Evolutionary conservation across 306 rosid genomes (phyloP), one percentile per base, ranked within the genome.

Genomic region (Begonia masoniana): DNA sequence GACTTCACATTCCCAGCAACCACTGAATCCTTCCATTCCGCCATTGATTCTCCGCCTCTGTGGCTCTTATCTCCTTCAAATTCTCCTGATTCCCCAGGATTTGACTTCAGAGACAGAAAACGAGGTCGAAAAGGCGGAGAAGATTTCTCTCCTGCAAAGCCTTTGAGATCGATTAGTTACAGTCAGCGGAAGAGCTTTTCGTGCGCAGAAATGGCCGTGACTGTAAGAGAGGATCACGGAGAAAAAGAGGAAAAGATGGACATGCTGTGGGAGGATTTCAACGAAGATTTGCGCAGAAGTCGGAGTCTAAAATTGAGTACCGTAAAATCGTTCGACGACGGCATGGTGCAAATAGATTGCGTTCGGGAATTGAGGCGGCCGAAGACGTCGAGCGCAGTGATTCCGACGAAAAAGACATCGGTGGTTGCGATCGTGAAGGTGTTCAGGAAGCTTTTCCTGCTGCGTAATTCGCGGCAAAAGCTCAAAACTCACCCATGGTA

Each of bases 21-120:
- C 13, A 9, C 10, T 16, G 9, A 55, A 59, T 3, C 36, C 46
- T 6, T 36, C 19, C 47, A 41, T 1, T 43, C 63, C 56, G 55
- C 48, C n/a, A 36, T 49, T 19, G 63, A 59, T 41, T 59, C 63
- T 8, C 63, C 63, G 43, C 63, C 63, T 4, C 63, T 59, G 47
- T 59, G 63, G 63, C 56, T 16, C 15, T 36, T 50, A 26, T 59
- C 63, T 50, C 63, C 63, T 0, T 31, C 56, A 35, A 39, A 45
- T 10, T 59, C 63, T 1, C 63, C 63, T 3, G 50, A 47, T 15
- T 49, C 62, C 39, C 39, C 9, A 6, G 39, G 3, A 31, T 16
- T 45, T 10, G 8, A 23, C 14, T 6, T 35, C n/a, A n/a, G 21
- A 9, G 15, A 10, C 52, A 24, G 41, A 41, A 13, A 13, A 10